Evolutionary conservation across 805 yeast genomes (phyloP).

Genomic region (Saccharomycopsis oosterbeekiorum): DNA sequence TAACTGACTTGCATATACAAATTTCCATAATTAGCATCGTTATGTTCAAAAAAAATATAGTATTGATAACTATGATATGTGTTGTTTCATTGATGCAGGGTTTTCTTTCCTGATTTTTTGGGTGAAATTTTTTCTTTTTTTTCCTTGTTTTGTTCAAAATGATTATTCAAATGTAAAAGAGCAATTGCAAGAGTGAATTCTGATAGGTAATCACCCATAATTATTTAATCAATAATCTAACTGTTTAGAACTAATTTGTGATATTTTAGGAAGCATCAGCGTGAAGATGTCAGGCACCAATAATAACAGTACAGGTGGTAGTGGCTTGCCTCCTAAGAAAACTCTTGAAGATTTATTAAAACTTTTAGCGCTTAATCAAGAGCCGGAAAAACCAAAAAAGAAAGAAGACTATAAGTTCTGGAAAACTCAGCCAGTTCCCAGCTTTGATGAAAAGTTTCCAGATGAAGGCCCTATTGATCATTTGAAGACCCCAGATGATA

Average conservation of each 20-base stretch:
- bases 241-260: too few species aligned
- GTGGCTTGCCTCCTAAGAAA: slow-evolving; percentile 23
- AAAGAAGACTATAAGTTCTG: slow-evolving; percentile 88
- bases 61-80: too few species aligned
- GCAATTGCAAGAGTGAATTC: neutral
- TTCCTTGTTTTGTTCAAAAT: neutral
- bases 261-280: neutral
- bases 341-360: slow-evolving; percentile 52
- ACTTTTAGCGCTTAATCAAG: slow-evolving; percentile 42
- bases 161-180: too few species aligned
- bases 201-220: neutral
- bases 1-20: too few species aligned
- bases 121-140: neutral
- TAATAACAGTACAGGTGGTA: neutral
- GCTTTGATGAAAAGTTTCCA: slow-evolving; percentile 46
- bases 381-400: slow-evolving; percentile 46
- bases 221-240: too few species aligned
- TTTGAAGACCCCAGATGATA: slow-evolving; percentile 56
- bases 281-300: neutral
- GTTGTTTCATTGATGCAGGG: too few species aligned
- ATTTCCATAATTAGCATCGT: neutral
- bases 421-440: slow-evolving; percentile 94
- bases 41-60: too few species aligned
- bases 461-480: slow-evolving; percentile 75
- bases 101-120: too few species aligned